Evolutionary conservation across 306 rosid genomes (phyloP), one percentile per base, ranked within the genome.

Genomic region (Dalbergia oliveri): DNA sequence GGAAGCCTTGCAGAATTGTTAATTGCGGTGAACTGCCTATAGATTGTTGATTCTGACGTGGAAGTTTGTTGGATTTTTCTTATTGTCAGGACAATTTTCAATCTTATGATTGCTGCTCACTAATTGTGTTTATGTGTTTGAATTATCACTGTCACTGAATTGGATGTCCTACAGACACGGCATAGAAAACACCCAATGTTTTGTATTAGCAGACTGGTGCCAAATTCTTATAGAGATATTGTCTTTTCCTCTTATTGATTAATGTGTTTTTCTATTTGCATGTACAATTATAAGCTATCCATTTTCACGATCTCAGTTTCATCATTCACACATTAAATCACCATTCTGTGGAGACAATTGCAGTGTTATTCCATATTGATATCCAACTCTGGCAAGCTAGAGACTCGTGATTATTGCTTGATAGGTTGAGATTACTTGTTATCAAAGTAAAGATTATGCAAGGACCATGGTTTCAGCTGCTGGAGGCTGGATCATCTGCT

Each of bases 1-100:
- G 83, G 50, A 73, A 85, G 83, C 97, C 97, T 65, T 90, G 97
- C 89, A 88, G 97, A 84, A 90, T 92, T 66, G 79, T 93, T 50
- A 86, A 90, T 21, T 85, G 88, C 11, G 99, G 99, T 79, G 91
- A 93, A 82, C 84, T 94, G 70, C 86, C 91, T 47, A 3, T 50
- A 8, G 97, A 90, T 43, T 87, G 79, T 64, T 92, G 91, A 90
- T 69, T 84, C 35, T 61, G 34, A 70, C 11, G 23, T 1, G 11
- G 15, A 75, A 82, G 73, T 21, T 63, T 59, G 31, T n/a, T 18
- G 11, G 23, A 74, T 63, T 62, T 76, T 80, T 78, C 79, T 33
- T 45, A 18, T 78, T 62, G 58, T 76, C 37, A 8, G 49, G 66
- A 69, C 76, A 74, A 19, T 72, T 80, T 73, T 64, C 78, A 62